phyloP scores from a whole-genome alignment of 192 early-diverging fungal genomes.

The Phycomyces blakesleeanus region DNA sequence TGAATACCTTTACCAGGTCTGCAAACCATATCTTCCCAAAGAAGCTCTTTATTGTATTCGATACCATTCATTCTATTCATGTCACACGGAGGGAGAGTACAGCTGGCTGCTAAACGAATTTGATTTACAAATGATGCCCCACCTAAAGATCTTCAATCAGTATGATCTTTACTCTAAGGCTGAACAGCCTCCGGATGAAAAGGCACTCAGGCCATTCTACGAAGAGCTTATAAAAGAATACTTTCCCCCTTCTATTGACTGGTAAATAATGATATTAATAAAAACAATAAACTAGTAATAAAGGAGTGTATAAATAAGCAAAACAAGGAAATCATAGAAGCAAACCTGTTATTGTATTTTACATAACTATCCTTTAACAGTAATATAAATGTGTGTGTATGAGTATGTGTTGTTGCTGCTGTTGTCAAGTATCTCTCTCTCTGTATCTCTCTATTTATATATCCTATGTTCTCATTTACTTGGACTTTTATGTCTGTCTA shows the following conservation, averaged over 20 bases:
- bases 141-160: constrained; percentile 46
- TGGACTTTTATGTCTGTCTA: too few relatives aligned
- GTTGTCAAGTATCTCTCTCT: too few relatives aligned
- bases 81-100: constrained; percentile 40
- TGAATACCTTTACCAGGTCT: constrained; percentile 50
- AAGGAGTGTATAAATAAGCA: too few relatives aligned
- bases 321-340: background rate
- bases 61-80: constrained; percentile 51
- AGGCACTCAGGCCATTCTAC: constrained; percentile 40
- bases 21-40: constrained; percentile 37
- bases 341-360: too few relatives aligned
- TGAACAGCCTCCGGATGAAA: constrained; percentile 35
- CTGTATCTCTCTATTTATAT: too few relatives aligned
- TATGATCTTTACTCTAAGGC: constrained; percentile 53
- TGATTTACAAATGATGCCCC: constrained; percentile 41
- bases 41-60: constrained; percentile 45
- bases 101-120: constrained; percentile 39
- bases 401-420: too few relatives aligned
- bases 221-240: constrained; percentile 41
- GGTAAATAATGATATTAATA: constrained; percentile 32
- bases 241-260: constrained; percentile 41
- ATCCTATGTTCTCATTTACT: too few relatives aligned
- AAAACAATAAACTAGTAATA: too few relatives aligned
- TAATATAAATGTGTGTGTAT: too few relatives aligned
- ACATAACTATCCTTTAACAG: too few relatives aligned